Conservation (phyloP, 2,329 filamentous ascomycete genomes). For the Fusarium sp. region DNA sequence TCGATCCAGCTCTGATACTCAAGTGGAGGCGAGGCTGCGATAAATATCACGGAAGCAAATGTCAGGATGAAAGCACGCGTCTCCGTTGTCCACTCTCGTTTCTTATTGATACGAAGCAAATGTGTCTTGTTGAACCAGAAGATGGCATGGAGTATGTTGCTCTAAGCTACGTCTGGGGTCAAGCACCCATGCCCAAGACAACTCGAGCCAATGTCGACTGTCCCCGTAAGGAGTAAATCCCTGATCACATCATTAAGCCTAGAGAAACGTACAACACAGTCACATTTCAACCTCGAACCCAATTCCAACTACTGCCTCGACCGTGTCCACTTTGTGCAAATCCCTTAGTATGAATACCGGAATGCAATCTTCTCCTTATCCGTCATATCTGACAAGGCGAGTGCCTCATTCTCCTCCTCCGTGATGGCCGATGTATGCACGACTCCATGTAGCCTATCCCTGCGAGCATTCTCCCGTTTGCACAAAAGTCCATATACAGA, state of each 20-base stretch:
- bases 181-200: neutral
- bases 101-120: slow-evolving; percentile 1
- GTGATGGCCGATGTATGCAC: neutral
- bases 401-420: neutral
- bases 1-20: neutral
- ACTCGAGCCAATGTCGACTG: neutral
- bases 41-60: neutral
- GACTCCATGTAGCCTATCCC: neutral
- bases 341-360: neutral
- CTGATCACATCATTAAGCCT: no score
- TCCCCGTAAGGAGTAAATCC: no score
- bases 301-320: no score
- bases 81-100: neutral
- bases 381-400: neutral
- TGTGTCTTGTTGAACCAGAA: slow-evolving; percentile 3
- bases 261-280: no score
- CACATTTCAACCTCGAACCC: no score
- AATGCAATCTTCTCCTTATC: neutral
- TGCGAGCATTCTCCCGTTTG: neutral
- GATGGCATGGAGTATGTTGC: neutral
- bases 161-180: slow-evolving; percentile 21
- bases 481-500: neutral
- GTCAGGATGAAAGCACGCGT: neutral
- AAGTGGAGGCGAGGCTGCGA: slow-evolving; percentile 5
- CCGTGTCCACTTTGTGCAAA: no score